Conservation (phyloP, 1,139 yeast genomes). For the Nadsonia starkeyi-henricii region DNA sequence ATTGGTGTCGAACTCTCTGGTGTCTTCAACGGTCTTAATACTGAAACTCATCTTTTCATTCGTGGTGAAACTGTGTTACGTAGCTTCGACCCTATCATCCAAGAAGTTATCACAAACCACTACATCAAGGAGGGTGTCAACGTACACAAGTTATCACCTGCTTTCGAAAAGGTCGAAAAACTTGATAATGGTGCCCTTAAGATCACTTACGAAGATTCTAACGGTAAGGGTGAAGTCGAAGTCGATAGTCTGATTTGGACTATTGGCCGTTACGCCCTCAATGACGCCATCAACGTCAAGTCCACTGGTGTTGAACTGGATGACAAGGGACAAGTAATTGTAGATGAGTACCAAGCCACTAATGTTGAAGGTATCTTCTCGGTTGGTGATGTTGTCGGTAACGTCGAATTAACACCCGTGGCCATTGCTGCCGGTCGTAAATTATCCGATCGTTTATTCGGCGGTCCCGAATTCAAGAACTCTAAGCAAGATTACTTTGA, state of each 20-base stretch:
- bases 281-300: conserved; percentile 57
- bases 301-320: conserved; percentile 56
- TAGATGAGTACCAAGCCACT: conserved; percentile 81
- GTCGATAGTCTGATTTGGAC: conserved; percentile 90
- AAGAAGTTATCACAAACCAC: conserved; percentile 61
- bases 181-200: conserved; percentile 45
- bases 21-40: conserved; percentile 73
- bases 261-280: conserved; percentile 70
- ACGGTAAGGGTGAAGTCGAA: conserved; percentile 30
- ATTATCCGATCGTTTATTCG: conserved; percentile 80
- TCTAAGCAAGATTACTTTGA: conserved; percentile 71
- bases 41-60: conserved; percentile 77
- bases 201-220: conserved; percentile 38
- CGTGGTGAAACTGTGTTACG: conserved; percentile 86
- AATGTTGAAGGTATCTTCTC: conserved; percentile 61
- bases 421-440: conserved; percentile 98
- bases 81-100: conserved; percentile 73
- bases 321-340: conserved; percentile 44
- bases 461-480: conserved; percentile 50
- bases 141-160: conserved; percentile 50
- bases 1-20: conserved; percentile 95
- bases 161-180: conserved; percentile 48
- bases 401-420: conserved; percentile 86
- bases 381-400: conserved; percentile 84
- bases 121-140: conserved; percentile 71